phyloP scores from a whole-genome alignment of 169 alveolate genomes.

The Cryptosporidium meleagridis region DNA sequence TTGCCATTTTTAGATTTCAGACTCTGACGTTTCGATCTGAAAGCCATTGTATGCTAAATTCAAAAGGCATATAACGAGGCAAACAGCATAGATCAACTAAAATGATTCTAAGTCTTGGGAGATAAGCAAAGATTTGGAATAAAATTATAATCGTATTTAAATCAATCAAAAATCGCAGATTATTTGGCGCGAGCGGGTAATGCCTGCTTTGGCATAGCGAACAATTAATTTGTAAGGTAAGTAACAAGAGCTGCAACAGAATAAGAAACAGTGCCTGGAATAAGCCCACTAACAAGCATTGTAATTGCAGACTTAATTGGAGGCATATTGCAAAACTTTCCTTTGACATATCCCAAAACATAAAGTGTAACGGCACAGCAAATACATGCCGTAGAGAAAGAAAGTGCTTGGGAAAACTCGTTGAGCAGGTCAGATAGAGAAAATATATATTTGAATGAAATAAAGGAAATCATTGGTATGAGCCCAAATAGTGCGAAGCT shows the following conservation, averaged over 20 bases:
- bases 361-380: conserved; percentile 82
- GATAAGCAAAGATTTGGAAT: not conserved
- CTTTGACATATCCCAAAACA: conserved; percentile 83
- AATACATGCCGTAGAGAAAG: conserved; percentile 82
- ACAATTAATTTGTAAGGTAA: conserved; percentile 12
- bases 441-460: conserved; percentile 79
- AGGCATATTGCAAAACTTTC: conserved; percentile 83
- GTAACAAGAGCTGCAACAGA: conserved; percentile 79
- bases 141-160: not conserved
- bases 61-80: not conserved
- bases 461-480: conserved; percentile 87
- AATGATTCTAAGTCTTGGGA: not conserved
- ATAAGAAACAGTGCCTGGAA: conserved; percentile 85
- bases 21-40: not conserved
- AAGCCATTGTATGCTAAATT: not conserved
- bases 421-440: conserved; percentile 57
- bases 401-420: conserved; percentile 46
- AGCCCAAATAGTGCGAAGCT: conserved; percentile 88
- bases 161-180: not conserved
- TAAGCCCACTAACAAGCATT: conserved; percentile 84
- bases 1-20: conserved; percentile 13
- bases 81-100: not conserved
- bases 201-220: too few relatives aligned
- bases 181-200: conserved; percentile 42
- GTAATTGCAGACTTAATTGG: conserved; percentile 82